These are phyloP conservation scores for Klebsormidium nitens DNA, from an alignment of 139 green algal species.

Conservation along the genomic window DNA sequence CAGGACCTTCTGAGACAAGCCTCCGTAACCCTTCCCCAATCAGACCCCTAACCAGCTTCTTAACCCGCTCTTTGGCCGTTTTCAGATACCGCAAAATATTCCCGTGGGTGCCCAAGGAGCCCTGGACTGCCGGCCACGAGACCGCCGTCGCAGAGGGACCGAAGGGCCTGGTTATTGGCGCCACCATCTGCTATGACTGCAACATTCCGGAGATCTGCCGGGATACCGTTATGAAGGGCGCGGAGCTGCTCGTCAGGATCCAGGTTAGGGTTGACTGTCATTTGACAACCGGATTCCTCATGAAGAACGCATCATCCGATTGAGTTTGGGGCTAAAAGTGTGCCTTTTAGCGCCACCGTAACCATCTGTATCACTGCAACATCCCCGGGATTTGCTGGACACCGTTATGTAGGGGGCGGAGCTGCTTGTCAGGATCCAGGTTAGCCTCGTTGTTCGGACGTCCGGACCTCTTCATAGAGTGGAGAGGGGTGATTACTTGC, in stretches of 20 bases:
- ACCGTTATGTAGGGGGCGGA: constrained; percentile 61
- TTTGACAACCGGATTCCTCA: constrained; percentile 1
- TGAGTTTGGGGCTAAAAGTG: too few relatives aligned
- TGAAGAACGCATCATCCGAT: too few relatives aligned
- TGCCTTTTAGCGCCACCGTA: too few relatives aligned
- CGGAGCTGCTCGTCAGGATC: constrained; percentile 63
- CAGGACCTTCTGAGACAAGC: too few relatives aligned
- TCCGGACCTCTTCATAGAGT: too few relatives aligned
- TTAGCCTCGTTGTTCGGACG: constrained; percentile 23
- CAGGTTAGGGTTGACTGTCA: constrained; percentile 34
- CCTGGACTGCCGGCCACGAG: constrained; percentile 35
- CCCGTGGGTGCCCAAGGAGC: constrained; percentile 44
- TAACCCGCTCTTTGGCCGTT: too few relatives aligned
- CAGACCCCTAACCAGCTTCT: too few relatives aligned
- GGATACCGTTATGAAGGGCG: constrained; percentile 60
- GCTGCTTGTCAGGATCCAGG: constrained; percentile 61
- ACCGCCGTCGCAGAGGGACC: constrained; percentile 34
- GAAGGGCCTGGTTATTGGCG: constrained; percentile 38
- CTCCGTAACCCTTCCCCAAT: too few relatives aligned
- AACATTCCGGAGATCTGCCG: constrained; percentile 55
- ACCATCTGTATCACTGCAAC: constrained; percentile 53
- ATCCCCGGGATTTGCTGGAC: constrained; percentile 57
- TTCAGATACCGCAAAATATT: constrained; percentile 46
- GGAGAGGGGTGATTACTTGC: too few relatives aligned
- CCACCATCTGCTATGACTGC: constrained; percentile 50